Evolutionary conservation across 306 rosid genomes (phyloP).

Genomic region (Pachyrhizus erosus): DNA sequence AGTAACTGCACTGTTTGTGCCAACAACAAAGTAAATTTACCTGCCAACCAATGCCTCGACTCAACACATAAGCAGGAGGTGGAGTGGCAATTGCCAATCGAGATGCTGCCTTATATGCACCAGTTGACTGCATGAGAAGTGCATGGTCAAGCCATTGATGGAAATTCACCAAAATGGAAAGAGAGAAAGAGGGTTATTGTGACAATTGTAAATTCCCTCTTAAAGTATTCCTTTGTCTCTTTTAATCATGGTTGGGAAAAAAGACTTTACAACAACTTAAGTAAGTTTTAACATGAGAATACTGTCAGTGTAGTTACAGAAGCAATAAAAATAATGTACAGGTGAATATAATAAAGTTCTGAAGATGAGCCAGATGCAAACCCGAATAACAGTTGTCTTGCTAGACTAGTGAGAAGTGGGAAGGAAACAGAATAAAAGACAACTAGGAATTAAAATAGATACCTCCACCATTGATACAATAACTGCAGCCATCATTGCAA

Average conservation of each 20-base stretch:
- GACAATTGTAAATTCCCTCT: not conserved
- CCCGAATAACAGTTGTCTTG: not conserved
- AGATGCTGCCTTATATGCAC: conserved; percentile 84
- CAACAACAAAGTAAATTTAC: conserved; percentile 46
- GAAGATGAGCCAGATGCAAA: not conserved
- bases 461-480: conserved; percentile 96
- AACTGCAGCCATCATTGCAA: conserved; percentile 89
- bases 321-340: not conserved
- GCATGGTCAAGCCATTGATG: conserved; percentile 18
- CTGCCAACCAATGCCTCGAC: conserved; percentile 98
- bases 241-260: not conserved
- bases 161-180: not conserved
- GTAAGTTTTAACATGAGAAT: conserved; percentile 22
- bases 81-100: conserved; percentile 93
- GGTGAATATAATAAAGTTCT: conserved; percentile 4
- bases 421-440: not conserved
- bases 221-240: conserved; percentile 6
- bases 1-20: not conserved
- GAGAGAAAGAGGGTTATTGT: not conserved
- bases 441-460: not conserved
- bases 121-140: conserved; percentile 72
- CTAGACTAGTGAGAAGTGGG: not conserved
- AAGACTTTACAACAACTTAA: not conserved
- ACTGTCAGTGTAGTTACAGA: not conserved
- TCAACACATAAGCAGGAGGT: conserved; percentile 91